Conservation (phyloP, 2,329 filamentous ascomycete genomes). For the Teratosphaeria epicoccoides region DNA sequence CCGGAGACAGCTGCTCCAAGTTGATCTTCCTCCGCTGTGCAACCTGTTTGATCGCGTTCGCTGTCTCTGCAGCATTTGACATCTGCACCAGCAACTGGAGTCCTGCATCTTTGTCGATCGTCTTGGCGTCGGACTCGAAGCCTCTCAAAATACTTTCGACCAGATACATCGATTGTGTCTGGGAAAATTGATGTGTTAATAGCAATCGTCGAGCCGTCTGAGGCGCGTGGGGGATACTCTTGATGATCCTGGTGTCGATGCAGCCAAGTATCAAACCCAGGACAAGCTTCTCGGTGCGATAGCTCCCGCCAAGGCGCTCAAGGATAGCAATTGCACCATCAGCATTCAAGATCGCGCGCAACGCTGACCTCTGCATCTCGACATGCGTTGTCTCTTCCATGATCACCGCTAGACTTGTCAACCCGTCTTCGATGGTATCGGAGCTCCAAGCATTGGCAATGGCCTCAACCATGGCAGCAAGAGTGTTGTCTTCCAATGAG, state of each 20-base stretch:
- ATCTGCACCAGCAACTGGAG: neutral
- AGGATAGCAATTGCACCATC: constrained; percentile 30
- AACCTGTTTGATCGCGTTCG: neutral
- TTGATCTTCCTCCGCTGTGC: neutral
- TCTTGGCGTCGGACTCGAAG: neutral
- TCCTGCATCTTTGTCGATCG: neutral
- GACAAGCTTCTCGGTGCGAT: constrained; percentile 14
- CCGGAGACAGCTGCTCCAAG: neutral
- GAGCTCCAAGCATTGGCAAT: constrained; percentile 65
- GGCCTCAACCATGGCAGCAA: constrained; percentile 86
- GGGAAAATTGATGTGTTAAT: neutral
- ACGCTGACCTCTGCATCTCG: constrained; percentile 58
- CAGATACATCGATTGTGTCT: neutral
- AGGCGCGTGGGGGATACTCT: neutral
- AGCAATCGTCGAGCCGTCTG: neutral
- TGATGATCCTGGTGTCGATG: neutral
- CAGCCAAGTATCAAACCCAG: constrained; percentile 6
- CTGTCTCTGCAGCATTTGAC: neutral
- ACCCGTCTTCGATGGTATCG: constrained; percentile 60
- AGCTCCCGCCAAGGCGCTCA: neutral
- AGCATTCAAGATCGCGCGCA: constrained; percentile 57
- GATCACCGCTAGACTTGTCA: constrained; percentile 71
- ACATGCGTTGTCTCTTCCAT: constrained; percentile 66
- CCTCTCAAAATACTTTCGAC: neutral
- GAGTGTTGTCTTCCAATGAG: constrained; percentile 62